Evolutionary conservation across 1,139 yeast species (phyloP).

Genomic region (Petasospora fabianii): DNA sequence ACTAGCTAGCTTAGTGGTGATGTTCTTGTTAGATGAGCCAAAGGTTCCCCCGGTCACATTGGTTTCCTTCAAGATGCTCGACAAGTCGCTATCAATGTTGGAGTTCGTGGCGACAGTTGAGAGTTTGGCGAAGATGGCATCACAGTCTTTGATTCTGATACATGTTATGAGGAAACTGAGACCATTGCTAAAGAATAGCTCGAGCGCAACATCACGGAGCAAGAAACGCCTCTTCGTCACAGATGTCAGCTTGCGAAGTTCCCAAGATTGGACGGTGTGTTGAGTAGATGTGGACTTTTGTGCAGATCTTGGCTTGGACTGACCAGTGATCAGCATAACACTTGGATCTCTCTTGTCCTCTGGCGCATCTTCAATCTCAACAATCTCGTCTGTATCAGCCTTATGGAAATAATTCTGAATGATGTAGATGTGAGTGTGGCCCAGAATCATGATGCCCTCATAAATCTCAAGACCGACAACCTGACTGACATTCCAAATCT

Average conservation of each 20-base stretch:
- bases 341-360: conserved; percentile 59
- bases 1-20: conserved; percentile 37
- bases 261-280: conserved; percentile 55
- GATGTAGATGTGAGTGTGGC: conserved; percentile 58
- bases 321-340: conserved; percentile 51
- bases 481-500: conserved; percentile 72
- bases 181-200: conserved; percentile 70
- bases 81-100: conserved; percentile 46
- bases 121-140: conserved; percentile 48
- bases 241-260: conserved; percentile 50
- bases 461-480: conserved; percentile 68
- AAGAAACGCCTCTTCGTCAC: conserved; percentile 71
- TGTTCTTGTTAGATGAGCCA: conserved; percentile 25
- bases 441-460: conserved; percentile 71
- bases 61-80: conserved; percentile 47
- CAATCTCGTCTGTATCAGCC: conserved; percentile 51
- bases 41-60: conserved; percentile 30
- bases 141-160: conserved; percentile 47
- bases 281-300: conserved; percentile 18
- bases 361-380: conserved; percentile 68
- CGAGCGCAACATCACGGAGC: conserved; percentile 74
- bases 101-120: conserved; percentile 43
- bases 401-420: conserved; percentile 66
- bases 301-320: conserved; percentile 23
- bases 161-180: conserved; percentile 63